phyloP scores from a whole-genome alignment of 768 basidiomycete genomes.

The Sporobolomyces roseus region DNA sequence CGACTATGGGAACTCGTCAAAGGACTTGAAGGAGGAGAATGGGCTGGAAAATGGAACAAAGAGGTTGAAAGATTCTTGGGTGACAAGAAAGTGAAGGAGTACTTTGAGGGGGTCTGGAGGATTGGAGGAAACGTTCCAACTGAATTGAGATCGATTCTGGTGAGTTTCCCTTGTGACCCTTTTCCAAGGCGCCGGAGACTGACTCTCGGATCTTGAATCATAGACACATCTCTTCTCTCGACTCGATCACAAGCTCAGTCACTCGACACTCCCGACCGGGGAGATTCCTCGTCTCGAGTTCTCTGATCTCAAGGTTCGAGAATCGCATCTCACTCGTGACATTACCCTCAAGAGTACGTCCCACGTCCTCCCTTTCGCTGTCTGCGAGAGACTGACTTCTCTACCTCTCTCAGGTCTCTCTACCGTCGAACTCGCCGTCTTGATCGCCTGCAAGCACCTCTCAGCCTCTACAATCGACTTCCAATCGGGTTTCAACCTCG shows the following conservation, averaged over 20 bases:
- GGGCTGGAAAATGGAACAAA: constrained; percentile 45
- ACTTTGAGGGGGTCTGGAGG: constrained; percentile 32
- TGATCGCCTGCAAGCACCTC: constrained; percentile 78
- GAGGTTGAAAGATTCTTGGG: constrained; percentile 51
- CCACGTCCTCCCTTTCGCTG: too few species aligned
- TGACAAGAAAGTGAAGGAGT: constrained; percentile 15
- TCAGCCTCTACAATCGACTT: constrained; percentile 59
- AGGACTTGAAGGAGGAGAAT: constrained; percentile 44
- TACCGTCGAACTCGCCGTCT: constrained; percentile 60
- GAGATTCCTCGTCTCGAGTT: constrained; percentile 11
- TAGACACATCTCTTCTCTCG: constrained; percentile 17
- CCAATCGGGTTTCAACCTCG: constrained; percentile 77
- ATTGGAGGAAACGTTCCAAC: constrained; percentile 43
- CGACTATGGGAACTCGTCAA: constrained; percentile 40
- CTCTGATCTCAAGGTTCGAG: constrained; percentile 20
- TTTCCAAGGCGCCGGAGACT: not conserved
- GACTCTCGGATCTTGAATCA: not conserved
- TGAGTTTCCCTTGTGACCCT: constrained; percentile 1
- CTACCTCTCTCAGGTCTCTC: constrained; percentile 59
- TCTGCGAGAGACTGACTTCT: not conserved
- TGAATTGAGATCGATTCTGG: constrained; percentile 15
- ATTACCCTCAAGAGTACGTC: constrained; percentile 12
- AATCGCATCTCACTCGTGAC: constrained; percentile 10
- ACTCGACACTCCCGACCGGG: too few species aligned
- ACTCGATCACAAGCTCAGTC: constrained; percentile 9